Percentiles rank a stretch among this genome's conserved stretches.
Evolutionary conservation across 2,329 filamentous ascomycete genomes (phyloP).

Genomic region (Biscogniauxia sp.): DNA sequence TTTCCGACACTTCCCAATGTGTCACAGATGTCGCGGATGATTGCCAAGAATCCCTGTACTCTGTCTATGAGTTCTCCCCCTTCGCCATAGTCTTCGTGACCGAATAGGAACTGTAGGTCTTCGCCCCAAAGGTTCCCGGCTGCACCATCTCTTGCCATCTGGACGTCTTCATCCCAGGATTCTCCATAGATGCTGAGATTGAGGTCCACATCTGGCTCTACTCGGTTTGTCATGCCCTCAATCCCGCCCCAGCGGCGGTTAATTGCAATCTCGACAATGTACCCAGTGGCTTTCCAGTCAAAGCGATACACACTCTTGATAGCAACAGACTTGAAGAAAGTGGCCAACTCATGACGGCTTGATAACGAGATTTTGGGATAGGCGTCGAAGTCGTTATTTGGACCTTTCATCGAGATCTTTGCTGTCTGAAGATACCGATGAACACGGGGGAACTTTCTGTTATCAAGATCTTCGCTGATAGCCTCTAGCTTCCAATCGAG

Average conservation of each 20-base stretch:
- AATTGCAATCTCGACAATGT: conserved; percentile 35
- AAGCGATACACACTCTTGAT: conserved; percentile 36
- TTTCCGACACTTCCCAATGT: conserved; percentile 9
- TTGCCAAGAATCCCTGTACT: conserved; percentile 18
- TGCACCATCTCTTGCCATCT: conserved; percentile 8
- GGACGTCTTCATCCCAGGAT: conserved; percentile 30
- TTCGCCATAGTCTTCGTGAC: conserved; percentile 16
- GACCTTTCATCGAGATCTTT: conserved; percentile 16
- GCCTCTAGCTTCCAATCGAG: conserved; percentile 40
- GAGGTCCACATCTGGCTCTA: conserved; percentile 22
- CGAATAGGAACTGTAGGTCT: conserved; percentile 25
- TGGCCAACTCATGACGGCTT: conserved; percentile 5
- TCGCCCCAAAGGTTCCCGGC: conserved; percentile 27
- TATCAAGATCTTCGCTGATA: conserved; percentile 23
- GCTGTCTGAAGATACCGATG: conserved; percentile 25
- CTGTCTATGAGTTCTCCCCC: conserved; percentile 33
- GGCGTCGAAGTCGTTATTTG: conserved; percentile 11
- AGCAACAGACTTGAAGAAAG: conserved; percentile 28
- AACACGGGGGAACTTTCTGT: conserved; percentile 21
- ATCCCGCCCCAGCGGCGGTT: conserved; percentile 33
- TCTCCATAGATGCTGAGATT: conserved; percentile 29
- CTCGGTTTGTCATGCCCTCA: conserved; percentile 15
- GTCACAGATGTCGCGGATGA: conserved; percentile 21
- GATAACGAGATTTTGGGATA: conserved; percentile 31
- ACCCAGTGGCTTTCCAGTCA: conserved; percentile 30